Evolutionary conservation across 371 early-diverging fungal genomes (phyloP).

Genomic region (Mortierella sp.): DNA sequence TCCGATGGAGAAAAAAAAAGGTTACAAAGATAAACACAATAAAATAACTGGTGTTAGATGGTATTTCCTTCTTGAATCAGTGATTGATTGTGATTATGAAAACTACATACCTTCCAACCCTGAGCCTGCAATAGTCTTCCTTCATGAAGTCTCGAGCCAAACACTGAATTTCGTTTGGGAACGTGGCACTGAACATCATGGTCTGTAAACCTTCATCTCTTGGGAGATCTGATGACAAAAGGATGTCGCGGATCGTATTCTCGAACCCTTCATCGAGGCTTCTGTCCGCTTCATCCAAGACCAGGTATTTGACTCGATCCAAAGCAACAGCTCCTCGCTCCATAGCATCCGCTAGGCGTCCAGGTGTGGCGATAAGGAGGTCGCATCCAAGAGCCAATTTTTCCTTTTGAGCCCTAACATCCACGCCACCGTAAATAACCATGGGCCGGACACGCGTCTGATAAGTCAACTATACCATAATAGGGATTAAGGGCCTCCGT

Average conservation of each 20-base stretch:
- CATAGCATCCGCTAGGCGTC: constrained; percentile 96
- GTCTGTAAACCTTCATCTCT: constrained; percentile 83
- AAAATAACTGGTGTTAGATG: neutral
- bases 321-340: constrained; percentile 85
- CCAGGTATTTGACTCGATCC: constrained; percentile 88
- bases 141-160: constrained; percentile 90
- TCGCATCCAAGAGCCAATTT: constrained; percentile 93
- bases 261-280: constrained; percentile 99
- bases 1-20: neutral
- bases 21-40: too few relatives aligned
- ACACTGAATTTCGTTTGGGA: constrained; percentile 92
- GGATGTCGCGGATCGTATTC: constrained; percentile 89
- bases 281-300: constrained; percentile 98
- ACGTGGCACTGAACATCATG: constrained; percentile 99
- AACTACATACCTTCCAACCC: constrained; percentile 47
- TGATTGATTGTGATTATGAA: neutral
- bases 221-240: constrained; percentile 54
- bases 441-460: constrained; percentile 65
- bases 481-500: neutral
- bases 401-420: constrained; percentile 85
- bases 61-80: neutral
- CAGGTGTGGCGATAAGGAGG: constrained; percentile 97
- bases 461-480: constrained; percentile 59
- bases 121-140: constrained; percentile 57
- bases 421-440: constrained; percentile 94